phyloP scores from a whole-genome alignment of 225 moss, liverwort and hornwort genomes.

The Marchantia polymorpha region DNA sequence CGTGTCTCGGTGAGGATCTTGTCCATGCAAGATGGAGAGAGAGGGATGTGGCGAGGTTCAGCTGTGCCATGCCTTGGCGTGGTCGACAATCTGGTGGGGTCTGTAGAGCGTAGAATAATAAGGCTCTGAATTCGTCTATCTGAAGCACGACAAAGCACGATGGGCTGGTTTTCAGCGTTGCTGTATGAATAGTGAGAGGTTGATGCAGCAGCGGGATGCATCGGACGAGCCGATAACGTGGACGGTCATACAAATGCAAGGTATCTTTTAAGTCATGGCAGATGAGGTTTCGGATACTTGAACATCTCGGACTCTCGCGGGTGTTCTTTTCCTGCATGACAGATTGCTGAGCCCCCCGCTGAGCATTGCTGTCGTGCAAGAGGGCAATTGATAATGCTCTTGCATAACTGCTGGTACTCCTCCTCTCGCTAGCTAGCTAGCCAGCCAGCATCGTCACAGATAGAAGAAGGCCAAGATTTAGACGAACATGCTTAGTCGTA shows the following conservation, averaged over 20 bases:
- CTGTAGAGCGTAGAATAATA: no score
- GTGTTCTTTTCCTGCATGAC: conserved; percentile 9
- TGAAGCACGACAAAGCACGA: no score
- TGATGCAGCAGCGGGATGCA: no score
- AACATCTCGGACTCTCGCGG: neutral
- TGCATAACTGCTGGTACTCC: neutral
- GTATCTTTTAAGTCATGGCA: neutral
- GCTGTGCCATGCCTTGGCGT: no score
- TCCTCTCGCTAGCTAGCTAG: neutral
- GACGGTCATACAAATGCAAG: neutral
- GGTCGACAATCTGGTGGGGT: no score
- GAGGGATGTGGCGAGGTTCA: no score
- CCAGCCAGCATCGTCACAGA: neutral
- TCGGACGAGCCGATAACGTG: no score
- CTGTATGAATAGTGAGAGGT: no score
- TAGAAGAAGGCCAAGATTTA: neutral
- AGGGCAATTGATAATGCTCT: conserved; percentile 1
- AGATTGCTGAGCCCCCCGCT: neutral
- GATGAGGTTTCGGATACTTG: neutral
- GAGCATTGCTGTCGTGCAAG: conserved; percentile 8
- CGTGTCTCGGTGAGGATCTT: no score
- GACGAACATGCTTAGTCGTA: conserved; percentile 11
- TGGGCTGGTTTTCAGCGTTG: no score
- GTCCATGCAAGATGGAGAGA: no score
- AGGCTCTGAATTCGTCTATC: no score